Conservation (phyloP, 345 rosid species). For the Citrus glauca region DNA sequence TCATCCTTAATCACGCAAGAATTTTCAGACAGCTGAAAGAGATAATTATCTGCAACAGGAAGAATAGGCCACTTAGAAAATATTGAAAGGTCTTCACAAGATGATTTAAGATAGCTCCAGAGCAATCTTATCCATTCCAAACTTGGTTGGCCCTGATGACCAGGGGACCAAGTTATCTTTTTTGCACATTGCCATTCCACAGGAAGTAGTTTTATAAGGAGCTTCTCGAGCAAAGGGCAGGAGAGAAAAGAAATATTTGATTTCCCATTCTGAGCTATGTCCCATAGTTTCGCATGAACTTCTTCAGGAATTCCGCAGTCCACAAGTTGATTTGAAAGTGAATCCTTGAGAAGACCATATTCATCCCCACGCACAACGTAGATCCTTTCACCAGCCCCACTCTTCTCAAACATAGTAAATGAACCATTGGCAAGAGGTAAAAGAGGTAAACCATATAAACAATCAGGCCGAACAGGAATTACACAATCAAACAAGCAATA, state of each 20-base stretch:
- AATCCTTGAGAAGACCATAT: slow-evolving; percentile 76
- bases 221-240: slow-evolving; percentile 79
- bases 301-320: slow-evolving; percentile 57
- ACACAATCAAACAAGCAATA: slow-evolving; percentile 80
- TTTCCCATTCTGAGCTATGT: slow-evolving; percentile 62
- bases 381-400: slow-evolving; percentile 71
- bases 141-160: slow-evolving; percentile 74
- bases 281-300: slow-evolving; percentile 61
- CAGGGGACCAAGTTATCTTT: slow-evolving; percentile 76
- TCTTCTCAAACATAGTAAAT: slow-evolving; percentile 67
- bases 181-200: slow-evolving; percentile 76
- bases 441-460: slow-evolving; percentile 73
- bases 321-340: slow-evolving; percentile 75
- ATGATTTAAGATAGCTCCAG: slow-evolving; percentile 74
- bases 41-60: slow-evolving; percentile 70
- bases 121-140: slow-evolving; percentile 69
- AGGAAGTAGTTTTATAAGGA: slow-evolving; percentile 78
- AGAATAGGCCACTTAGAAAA: slow-evolving; percentile 95
- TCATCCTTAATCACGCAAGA: slow-evolving; percentile 71
- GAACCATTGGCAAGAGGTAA: slow-evolving; percentile 88
- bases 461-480: slow-evolving; percentile 42
- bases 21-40: slow-evolving; percentile 63
- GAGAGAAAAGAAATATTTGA: slow-evolving; percentile 77
- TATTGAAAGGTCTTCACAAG: slow-evolving; percentile 78
- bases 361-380: slow-evolving; percentile 67